Evolutionary conservation across 495 filamentous ascomycete genomes (phyloP).

Genomic region (Podospora pseudopauciseta): DNA sequence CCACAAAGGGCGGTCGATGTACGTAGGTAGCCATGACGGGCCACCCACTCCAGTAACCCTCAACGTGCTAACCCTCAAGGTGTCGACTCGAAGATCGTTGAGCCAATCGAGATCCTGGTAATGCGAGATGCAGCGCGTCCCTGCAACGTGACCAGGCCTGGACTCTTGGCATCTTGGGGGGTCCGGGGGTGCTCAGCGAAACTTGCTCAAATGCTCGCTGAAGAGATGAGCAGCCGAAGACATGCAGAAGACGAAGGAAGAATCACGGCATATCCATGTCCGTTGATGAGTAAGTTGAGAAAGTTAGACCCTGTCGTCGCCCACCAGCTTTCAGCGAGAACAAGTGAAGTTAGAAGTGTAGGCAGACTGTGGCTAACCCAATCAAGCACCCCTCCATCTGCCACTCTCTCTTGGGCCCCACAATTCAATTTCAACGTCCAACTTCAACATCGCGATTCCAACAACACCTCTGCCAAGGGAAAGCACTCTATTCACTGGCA

Average conservation of each 20-base stretch:
- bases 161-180: background rate
- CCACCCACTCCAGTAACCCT: background rate
- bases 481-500: background rate
- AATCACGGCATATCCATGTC: background rate
- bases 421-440: background rate
- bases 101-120: background rate
- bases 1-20: background rate
- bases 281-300: background rate
- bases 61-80: background rate
- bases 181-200: background rate
- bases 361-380: background rate
- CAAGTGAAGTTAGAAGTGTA: background rate
- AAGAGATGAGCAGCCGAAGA: background rate
- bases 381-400: background rate
- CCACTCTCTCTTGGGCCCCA: background rate
- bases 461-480: background rate
- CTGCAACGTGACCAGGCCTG: background rate
- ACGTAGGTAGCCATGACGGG: background rate
- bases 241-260: background rate
- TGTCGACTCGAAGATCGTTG: background rate
- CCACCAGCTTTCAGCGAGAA: background rate
- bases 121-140: background rate
- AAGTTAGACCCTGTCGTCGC: background rate
- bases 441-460: background rate
- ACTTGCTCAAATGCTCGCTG: slow-evolving; percentile 13